Percentiles rank a stretch among this genome's conserved stretches.
phyloP scores from a whole-genome alignment of 805 yeast genomes.

The Candida nemodendra region DNA sequence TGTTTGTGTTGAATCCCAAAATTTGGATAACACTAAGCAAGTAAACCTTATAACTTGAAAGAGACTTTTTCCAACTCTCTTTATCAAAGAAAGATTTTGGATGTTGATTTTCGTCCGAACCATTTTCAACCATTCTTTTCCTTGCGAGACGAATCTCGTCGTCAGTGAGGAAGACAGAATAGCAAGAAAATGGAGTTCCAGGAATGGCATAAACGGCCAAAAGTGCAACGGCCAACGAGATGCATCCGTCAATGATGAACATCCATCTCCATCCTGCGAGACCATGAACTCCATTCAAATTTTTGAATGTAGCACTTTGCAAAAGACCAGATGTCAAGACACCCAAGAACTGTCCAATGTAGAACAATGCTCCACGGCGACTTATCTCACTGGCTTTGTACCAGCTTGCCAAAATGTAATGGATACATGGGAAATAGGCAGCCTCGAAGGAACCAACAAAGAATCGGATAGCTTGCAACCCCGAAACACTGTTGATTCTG shows the following conservation, averaged over 20 bases:
- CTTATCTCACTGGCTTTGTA: constrained; percentile 55
- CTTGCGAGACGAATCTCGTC: constrained; percentile 57
- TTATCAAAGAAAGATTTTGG: constrained; percentile 37
- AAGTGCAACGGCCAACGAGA: constrained; percentile 25
- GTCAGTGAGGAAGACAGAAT: constrained; percentile 51
- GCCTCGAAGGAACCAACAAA: constrained; percentile 70
- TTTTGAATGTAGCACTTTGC: constrained; percentile 38
- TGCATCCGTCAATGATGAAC: constrained; percentile 51
- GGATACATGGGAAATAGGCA: constrained; percentile 62
- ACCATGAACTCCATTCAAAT: constrained; percentile 26
- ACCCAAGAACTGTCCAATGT: constrained; percentile 63
- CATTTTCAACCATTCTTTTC: constrained; percentile 37
- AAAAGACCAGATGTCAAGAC: constrained; percentile 56
- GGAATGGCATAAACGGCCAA: constrained; percentile 43
- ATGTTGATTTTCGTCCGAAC: constrained; percentile 27
- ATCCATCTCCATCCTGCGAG: constrained; percentile 55
- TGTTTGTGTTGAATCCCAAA: constrained; percentile 62
- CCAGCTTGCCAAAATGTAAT: constrained; percentile 58
- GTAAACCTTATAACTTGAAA: constrained; percentile 61
- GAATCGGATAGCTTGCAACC: constrained; percentile 61
- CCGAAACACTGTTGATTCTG: constrained; percentile 46
- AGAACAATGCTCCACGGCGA: constrained; percentile 62
- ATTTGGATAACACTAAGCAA: constrained; percentile 53
- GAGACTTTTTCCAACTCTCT: constrained; percentile 50
- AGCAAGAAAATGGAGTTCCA: constrained; percentile 62